Base-by-base conservation (phyloP, 805 yeast species). In the Saccharomycopsis lassenensis region DNA sequence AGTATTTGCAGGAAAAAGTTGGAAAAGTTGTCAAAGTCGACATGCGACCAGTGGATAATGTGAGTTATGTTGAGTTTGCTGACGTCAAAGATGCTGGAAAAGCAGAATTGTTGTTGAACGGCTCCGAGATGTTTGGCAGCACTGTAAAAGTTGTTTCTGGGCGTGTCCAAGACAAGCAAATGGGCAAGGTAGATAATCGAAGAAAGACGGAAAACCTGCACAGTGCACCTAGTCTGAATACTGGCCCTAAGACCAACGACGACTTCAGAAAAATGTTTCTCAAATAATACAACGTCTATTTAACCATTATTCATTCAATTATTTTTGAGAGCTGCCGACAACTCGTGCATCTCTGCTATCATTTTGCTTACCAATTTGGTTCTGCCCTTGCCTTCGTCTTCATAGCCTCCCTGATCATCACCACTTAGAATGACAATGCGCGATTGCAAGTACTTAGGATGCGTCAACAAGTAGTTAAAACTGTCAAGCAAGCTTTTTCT, bases 361-460 rank as follows among this genome's bases (percentile, higher is more conserved):
- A 79, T 48, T 10, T 55, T 50, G 21, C 63, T 65, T 5, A 71
- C 69, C 37, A 75, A 63, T 16, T 57, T 56, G 0, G 51, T 44
- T 45, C 63, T 55, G 52, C 46, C 30, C 25, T 36, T 35, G n/a
- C 16, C 3, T 32, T 57, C 61, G 15, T 56, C 72, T 3, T 69
- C 75, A 24, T 60, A 60, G 37, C 73, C 77, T 25, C 74, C 55
- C 27, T 69, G 63, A 48, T 73, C 80, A 46, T 82, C 91, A 31
- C 80, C 89, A 8, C 77, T 69, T 2, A 77, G 67, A 2, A 87
- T 71, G 2, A 69, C 63, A 3, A 82, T 65, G 46, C 91, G 62
- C 4, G 87, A 70, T 4, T 81, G 67, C 43, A 87, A 59, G 47
- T 76, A 86, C 54, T 84, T 85, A 10, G 94, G 95, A 56, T 87